Base-by-base conservation (phyloP, 164 flowering plant genomes). In the Magnolia sinica region DNA sequence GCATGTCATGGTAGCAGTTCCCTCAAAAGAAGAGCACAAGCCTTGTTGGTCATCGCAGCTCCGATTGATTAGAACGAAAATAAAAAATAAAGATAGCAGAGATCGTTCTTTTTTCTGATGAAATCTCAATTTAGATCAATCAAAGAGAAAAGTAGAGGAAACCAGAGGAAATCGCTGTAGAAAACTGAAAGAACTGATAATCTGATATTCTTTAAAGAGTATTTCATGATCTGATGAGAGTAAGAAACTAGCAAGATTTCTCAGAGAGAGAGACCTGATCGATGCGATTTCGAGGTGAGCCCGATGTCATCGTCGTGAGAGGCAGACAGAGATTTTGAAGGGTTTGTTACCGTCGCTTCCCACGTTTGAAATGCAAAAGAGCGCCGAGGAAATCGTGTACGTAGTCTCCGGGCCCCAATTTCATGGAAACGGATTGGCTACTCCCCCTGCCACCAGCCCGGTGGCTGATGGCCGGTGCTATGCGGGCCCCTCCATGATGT, bases 181-280 rank as follows among this genome's bases (percentile, higher is more conserved):
- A 64, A 8, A 64, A 8, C 8, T n/a, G 68, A n/a, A 71, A n/a
- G 22, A 45, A 71, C 16, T 11, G 11, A 37, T 4, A 37, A 37
- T 37, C 45, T 37, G 45, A 37, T 37, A 37, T 37, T 37, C 7
- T 14, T 49, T n/a, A 5, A 52, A 71, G 4, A 4, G 19, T 23
- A 71, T 55, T 16, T 55, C 18, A 55, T 11, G 18, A 55, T 11
- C 4, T 55, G 61, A 55, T 16, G 61, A 55, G 18, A 11, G 61
- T 55, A 16, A 55, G 18, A 71, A 45, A 71, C 18, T 37, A 64
- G 22, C 11, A 29, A 45, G 27, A 20, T 16, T 22, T 71, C n/a
- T 19, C 19, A 31, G 50, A 27, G n/a, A 29, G 18, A 64, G 23
- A 37, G 19, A 79, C 84, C 84, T 82, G 82, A 72, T 82, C 84